Percentiles rank a stretch among this genome's conserved stretches.
phyloP scores from a whole-genome alignment of 2,329 filamentous ascomycete genomes.

The Tolypocladium tropicale region DNA sequence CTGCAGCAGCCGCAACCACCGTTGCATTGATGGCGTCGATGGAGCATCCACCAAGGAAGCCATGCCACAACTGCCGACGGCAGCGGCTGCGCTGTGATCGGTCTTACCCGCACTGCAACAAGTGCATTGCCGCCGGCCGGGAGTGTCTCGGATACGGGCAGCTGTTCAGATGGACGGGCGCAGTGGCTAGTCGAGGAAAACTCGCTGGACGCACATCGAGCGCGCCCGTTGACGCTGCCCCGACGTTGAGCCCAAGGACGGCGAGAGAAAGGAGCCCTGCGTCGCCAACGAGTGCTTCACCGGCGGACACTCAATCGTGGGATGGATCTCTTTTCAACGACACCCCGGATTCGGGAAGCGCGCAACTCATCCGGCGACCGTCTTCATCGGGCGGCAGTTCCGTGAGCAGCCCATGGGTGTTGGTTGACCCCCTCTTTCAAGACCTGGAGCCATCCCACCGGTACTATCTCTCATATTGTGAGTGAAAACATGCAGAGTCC shows the following conservation, averaged over 20 bases:
- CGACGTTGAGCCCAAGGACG: neutral
- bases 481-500: conserved; percentile 4
- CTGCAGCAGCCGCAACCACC: neutral
- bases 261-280: neutral
- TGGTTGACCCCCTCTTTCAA: conserved; percentile 38
- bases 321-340: neutral
- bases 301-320: neutral
- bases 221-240: conserved; percentile 14
- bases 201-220: conserved; percentile 28
- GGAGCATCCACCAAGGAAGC: conserved; percentile 17
- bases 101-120: conserved; percentile 39
- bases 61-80: conserved; percentile 45
- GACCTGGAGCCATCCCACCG: conserved; percentile 38
- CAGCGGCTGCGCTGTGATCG: conserved; percentile 43
- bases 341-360: conserved; percentile 8
- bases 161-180: conserved; percentile 41
- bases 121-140: conserved; percentile 35
- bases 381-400: conserved; percentile 6
- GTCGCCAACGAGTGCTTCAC: too few species aligned
- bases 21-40: neutral
- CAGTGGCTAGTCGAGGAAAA: conserved; percentile 31
- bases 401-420: conserved; percentile 21
- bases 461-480: conserved; percentile 32
- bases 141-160: conserved; percentile 44
- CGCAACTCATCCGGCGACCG: conserved; percentile 17